phyloP scores from a whole-genome alignment of 257 asterid species.

The Solanum infundibuliforme region DNA sequence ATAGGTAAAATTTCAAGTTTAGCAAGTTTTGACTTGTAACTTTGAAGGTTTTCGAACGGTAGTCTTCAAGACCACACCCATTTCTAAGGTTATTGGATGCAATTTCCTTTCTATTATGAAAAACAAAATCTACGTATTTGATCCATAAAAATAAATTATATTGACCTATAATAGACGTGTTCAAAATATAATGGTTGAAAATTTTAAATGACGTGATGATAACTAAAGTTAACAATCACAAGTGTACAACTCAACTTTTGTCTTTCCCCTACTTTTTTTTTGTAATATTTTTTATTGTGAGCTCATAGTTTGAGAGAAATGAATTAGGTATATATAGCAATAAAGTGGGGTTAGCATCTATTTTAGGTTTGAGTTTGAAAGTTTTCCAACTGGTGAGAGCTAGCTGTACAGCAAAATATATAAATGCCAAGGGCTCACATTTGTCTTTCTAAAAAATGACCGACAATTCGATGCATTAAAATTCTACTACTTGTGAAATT shows the following conservation, averaged over 20 bases:
- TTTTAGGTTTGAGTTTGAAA: slow-evolving; percentile 3
- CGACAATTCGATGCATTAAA: background rate
- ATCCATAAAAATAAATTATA: background rate
- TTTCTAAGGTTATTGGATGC: background rate
- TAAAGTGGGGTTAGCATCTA: background rate
- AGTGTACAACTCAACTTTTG: background rate
- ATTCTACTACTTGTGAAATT: rapidly evolving
- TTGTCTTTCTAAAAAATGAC: background rate
- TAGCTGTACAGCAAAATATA: background rate
- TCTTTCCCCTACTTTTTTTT: background rate
- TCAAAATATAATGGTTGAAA: background rate
- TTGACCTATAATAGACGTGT: background rate
- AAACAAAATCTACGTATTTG: background rate
- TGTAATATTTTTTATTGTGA: background rate
- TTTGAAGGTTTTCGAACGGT: background rate
- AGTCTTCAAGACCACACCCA: background rate
- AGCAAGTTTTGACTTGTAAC: background rate
- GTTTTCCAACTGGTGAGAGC: background rate
- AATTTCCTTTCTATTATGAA: background rate
- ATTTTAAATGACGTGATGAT: background rate
- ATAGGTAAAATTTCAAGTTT: background rate
- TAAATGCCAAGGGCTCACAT: background rate
- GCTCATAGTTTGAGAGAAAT: background rate
- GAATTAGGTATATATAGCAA: background rate
- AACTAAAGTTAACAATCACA: background rate